phyloP scores from a whole-genome alignment of 139 green algal genomes.

The Zygnema cylindricum region DNA sequence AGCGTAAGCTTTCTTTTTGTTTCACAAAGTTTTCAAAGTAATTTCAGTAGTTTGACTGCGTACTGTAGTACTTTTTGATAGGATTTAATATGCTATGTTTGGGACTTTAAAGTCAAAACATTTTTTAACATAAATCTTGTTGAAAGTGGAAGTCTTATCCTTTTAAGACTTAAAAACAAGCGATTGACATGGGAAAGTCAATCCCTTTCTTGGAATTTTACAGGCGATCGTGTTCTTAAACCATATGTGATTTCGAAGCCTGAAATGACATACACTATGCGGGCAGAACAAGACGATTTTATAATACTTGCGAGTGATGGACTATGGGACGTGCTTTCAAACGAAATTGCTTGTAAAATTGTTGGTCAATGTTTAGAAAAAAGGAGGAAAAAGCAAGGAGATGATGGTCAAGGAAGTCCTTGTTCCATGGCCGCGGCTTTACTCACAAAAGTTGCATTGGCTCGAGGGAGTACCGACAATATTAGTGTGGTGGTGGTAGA shows the following conservation, averaged over 20 bases:
- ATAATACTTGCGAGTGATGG: conserved; percentile 34
- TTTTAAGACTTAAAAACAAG: too few species aligned
- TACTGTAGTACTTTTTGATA: too few species aligned
- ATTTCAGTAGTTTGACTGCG: too few species aligned
- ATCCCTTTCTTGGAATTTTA: too few species aligned
- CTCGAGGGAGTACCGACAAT: conserved; percentile 20
- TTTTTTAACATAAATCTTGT: too few species aligned
- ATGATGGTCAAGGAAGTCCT: neutral
- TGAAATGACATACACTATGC: conserved; percentile 6
- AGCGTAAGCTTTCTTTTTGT: too few species aligned
- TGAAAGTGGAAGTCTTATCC: too few species aligned
- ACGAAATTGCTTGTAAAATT: conserved; percentile 4
- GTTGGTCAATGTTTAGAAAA: neutral
- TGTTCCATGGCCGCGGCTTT: conserved; percentile 19
- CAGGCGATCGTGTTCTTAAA: conserved; percentile 29
- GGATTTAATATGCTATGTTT: too few species aligned
- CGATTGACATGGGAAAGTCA: too few species aligned
- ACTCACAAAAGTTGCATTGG: conserved; percentile 22
- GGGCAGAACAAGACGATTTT: neutral
- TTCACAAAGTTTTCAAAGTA: too few species aligned
- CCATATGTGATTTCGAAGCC: conserved; percentile 24
- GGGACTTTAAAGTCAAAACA: too few species aligned
- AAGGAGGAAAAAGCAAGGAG: neutral
- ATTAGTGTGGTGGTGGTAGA: conserved; percentile 32
- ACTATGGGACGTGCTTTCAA: conserved; percentile 22